phyloP scores from a whole-genome alignment of 2,329 filamentous ascomycete species.

The Didymosphaeria variabile region DNA sequence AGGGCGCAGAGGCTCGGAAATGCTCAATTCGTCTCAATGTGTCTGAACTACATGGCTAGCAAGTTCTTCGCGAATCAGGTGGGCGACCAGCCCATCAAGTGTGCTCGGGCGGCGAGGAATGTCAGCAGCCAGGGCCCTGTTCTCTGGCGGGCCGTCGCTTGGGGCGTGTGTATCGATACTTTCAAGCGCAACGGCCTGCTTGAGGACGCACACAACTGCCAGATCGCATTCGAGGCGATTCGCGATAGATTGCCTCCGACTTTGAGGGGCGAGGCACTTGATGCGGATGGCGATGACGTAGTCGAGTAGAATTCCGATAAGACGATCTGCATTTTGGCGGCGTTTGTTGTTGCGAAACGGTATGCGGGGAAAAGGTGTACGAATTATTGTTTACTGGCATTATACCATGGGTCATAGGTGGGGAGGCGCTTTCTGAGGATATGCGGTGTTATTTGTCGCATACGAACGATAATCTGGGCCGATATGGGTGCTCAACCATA shows the following conservation, averaged over 20 bases:
- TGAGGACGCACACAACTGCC: conserved; percentile 36
- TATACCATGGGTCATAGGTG: conserved; percentile 10
- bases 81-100: conserved; percentile 66
- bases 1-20: conserved; percentile 76
- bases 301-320: conserved; percentile 3
- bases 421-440: conserved; percentile 1
- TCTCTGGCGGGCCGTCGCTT: conserved; percentile 44
- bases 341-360: conserved; percentile 3
- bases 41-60: conserved; percentile 84
- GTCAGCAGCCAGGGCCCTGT: conserved; percentile 36
- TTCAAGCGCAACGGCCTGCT: conserved; percentile 38
- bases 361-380: not conserved
- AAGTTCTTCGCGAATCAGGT: conserved; percentile 84
- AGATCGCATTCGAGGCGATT: conserved; percentile 32
- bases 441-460: conserved; percentile 2
- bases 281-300: conserved; percentile 34
- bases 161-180: conserved; percentile 41
- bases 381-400: conserved; percentile 1
- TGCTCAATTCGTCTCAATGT: conserved; percentile 81
- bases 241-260: conserved; percentile 33
- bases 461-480: not conserved
- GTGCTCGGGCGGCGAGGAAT: conserved; percentile 44
- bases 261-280: conserved; percentile 28
- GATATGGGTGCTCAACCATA: not conserved
- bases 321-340: not conserved